A percentile compares a stretch with the other conserved stretches of the same genome.
phyloP scores from a whole-genome alignment of 495 filamentous ascomycete genomes.

The Podospora bellae-mahoneyi region DNA sequence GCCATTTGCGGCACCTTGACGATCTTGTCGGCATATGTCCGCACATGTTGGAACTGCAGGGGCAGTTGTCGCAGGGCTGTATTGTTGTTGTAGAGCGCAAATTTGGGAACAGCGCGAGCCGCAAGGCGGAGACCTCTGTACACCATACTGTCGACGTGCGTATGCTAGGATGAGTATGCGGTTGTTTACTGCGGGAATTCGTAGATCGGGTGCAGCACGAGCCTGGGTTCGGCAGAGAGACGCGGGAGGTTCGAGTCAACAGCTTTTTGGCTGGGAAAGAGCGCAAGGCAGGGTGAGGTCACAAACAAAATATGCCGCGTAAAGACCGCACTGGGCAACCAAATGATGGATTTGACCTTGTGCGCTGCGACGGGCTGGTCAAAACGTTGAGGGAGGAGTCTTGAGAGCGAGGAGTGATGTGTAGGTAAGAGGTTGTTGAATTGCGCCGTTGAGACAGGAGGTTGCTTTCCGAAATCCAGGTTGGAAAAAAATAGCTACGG shows the following conservation, averaged over 20 bases:
- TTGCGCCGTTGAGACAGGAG: slow-evolving; percentile 10
- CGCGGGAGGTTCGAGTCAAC: slow-evolving; percentile 2
- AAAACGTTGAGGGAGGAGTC: not conserved
- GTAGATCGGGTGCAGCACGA: slow-evolving; percentile 10
- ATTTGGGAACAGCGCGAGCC: slow-evolving; percentile 42
- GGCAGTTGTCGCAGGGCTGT: slow-evolving; percentile 44
- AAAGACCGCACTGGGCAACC: not conserved
- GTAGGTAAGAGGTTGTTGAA: slow-evolving; percentile 12
- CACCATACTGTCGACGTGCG: slow-evolving; percentile 39
- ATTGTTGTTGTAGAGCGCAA: slow-evolving; percentile 29
- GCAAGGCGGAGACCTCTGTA: slow-evolving; percentile 49
- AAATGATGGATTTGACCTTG: not conserved
- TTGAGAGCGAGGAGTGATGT: not conserved
- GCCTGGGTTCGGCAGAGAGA: slow-evolving; percentile 15
- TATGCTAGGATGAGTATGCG: not conserved
- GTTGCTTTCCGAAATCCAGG: slow-evolving; percentile 4
- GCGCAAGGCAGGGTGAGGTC: not conserved
- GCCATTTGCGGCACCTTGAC: slow-evolving; percentile 98
- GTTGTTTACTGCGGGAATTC: slow-evolving; percentile 15
- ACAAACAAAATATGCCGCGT: not conserved
- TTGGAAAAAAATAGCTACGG: slow-evolving; percentile 20
- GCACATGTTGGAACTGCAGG: slow-evolving; percentile 49
- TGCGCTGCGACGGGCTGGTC: not conserved
- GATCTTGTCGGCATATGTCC: slow-evolving; percentile 66
- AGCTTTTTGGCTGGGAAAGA: not conserved